Base-by-base conservation (phyloP, 805 yeast species). In the Starmerella gropengiesseri region DNA sequence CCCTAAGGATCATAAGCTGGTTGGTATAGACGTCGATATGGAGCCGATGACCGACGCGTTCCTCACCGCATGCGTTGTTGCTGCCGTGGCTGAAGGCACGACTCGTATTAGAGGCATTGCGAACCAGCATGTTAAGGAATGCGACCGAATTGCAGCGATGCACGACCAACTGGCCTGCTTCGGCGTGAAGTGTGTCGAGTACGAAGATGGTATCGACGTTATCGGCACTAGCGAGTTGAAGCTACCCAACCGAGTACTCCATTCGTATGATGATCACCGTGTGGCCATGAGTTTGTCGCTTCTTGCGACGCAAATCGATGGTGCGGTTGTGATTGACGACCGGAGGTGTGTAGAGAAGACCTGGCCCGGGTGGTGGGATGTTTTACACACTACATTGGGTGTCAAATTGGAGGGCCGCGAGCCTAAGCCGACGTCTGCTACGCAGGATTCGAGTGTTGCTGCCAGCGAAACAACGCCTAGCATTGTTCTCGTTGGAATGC, bases 281-380 rank as follows among this genome's bases (percentile, higher is more conserved):
- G 96, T 91, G 22, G 98, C 98, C 8, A 91, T 91, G 98, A 82
- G 95, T 44, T 81, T 91, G 63, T 83, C 95, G 4, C 68, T 91
- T 46, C 65, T 91, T 41, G 89, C 95, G 4, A 85, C 94, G 27
- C 68, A 83, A 55, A 71, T 74, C 38, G 55, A 57, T 1, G 68
- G 66, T 3, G 77, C 82, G 1, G 89, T 81, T 1, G 67, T 77
- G 50, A 76, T 91, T 46, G 75, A 79, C 52, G 95, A 89, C 58
- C 77, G 96, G 63, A 74, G 81, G 20, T 85, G 96, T 59, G 93
- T 95, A 1, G 93, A 89, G 44, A 91, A 91, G 66, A 91, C 98
- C 0, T 91, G 98, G 98, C 98, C 98, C 17, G 97, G 96, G 29
- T 91, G 98, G 98, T 91, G 98, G 98, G 98, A 91, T 63, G 73